Conservation (phyloP, 73 alveolate species). For the Breviolum minutum region DNA sequence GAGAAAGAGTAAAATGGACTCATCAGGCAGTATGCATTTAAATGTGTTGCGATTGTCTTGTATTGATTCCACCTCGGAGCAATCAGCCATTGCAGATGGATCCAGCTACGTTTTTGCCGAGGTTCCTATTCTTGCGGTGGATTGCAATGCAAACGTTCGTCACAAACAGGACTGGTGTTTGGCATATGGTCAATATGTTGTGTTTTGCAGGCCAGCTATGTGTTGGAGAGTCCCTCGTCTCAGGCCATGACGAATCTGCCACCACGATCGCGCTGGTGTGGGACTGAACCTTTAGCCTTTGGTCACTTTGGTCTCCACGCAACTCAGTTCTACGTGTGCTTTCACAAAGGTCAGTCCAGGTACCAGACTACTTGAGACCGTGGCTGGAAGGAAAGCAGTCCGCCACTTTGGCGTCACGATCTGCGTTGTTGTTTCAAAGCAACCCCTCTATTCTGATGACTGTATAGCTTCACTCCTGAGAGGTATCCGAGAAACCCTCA, state of each 20-base stretch:
- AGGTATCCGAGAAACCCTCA: constrained; percentile 83
- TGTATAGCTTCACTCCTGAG: background rate
- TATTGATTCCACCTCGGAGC: background rate
- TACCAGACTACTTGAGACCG: constrained; percentile 61
- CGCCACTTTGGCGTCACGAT: background rate
- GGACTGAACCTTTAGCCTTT: background rate
- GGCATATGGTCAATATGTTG: background rate
- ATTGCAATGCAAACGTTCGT: constrained; percentile 69
- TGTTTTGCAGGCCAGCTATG: background rate
- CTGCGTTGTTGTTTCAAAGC: background rate
- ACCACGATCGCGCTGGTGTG: constrained; percentile 49
- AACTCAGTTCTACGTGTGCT: background rate
- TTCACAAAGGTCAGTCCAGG: constrained; percentile 37
- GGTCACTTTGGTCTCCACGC: background rate
- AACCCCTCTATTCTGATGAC: background rate
- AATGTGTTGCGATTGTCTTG: background rate
- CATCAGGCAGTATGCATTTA: no score
- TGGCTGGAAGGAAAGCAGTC: constrained; percentile 90
- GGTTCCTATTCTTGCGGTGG: constrained; percentile 80
- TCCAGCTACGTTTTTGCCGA: background rate
- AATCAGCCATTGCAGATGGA: background rate
- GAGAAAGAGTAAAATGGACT: background rate
- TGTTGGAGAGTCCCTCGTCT: no score
- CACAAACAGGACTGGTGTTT: constrained; percentile 44
- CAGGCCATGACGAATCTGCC: constrained; percentile 22